Conservation (phyloP, 225 moss, liverwort and hornwort genomes). For the Lunularia cruciata region DNA sequence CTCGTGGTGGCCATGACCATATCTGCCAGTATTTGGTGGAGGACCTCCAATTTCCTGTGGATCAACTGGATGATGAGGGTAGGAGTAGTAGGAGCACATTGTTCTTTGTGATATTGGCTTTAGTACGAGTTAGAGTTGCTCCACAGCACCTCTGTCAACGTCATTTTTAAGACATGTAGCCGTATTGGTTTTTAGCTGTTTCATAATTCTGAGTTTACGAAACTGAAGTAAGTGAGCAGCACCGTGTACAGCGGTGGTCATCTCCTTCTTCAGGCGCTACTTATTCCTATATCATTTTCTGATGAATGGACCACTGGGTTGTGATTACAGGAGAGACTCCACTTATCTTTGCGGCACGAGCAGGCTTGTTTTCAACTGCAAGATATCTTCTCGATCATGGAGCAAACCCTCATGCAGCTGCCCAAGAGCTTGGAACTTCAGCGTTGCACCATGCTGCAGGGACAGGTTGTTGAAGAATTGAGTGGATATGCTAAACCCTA, state of each 20-base stretch:
- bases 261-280: too few species aligned
- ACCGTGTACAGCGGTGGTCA: too few species aligned
- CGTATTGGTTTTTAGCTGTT: too few species aligned
- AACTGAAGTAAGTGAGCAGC: too few species aligned
- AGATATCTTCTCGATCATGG: conserved; percentile 69
- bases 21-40: conserved; percentile 80
- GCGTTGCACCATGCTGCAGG: conserved; percentile 93
- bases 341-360: conserved; percentile 84
- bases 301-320: conserved; percentile 7
- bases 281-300: too few species aligned
- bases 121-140: too few species aligned
- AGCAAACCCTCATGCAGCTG: conserved; percentile 66
- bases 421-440: conserved; percentile 69
- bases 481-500: too few species aligned
- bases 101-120: neutral
- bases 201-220: too few species aligned
- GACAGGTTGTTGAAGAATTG: too few species aligned
- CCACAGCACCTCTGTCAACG: too few species aligned
- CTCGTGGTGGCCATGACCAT: conserved; percentile 68
- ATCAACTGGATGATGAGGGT: conserved; percentile 79
- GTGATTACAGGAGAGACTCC: conserved; percentile 86
- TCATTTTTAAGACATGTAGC: too few species aligned
- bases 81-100: neutral
- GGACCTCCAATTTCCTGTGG: conserved; percentile 75
- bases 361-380: conserved; percentile 68